These are phyloP conservation scores for Ruellia speciosa DNA, from an alignment of 305 asterid species.

Conservation along the genomic window DNA sequence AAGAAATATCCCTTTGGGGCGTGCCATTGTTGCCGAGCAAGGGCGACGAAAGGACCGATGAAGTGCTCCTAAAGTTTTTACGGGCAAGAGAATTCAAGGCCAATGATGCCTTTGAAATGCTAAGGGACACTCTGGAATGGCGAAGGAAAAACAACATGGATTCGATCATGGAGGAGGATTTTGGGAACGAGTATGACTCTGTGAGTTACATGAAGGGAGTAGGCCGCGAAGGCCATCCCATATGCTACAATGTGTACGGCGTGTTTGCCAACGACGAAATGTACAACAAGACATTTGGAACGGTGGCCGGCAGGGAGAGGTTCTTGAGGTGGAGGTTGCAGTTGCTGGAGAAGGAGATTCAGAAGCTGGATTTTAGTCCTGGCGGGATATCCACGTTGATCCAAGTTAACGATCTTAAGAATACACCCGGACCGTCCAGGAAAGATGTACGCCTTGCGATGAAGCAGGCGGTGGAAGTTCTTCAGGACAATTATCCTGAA, in stretches of 20 bases:
- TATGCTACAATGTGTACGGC: slow-evolving; percentile 68
- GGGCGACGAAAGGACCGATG: slow-evolving; percentile 39
- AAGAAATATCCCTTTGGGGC: slow-evolving; percentile 42
- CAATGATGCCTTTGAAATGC: slow-evolving; percentile 47
- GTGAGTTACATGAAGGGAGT: slow-evolving; percentile 42
- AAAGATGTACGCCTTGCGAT: slow-evolving; percentile 36
- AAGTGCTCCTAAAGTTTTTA: slow-evolving; percentile 48
- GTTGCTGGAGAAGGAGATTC: slow-evolving; percentile 36
- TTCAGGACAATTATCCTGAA: slow-evolving; percentile 52
- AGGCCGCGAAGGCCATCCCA: slow-evolving; percentile 54
- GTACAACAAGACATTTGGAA: slow-evolving; percentile 43
- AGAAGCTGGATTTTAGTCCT: slow-evolving; percentile 33
- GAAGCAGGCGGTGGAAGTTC: slow-evolving; percentile 26
- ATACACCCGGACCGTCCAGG: slow-evolving; percentile 35
- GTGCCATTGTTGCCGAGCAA: slow-evolving; percentile 57
- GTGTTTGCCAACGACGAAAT: slow-evolving; percentile 43
- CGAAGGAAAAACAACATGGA: slow-evolving; percentile 45
- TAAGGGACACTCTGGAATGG: slow-evolving; percentile 45
- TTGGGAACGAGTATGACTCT: slow-evolving; percentile 35
- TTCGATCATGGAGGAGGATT: slow-evolving; percentile 41
- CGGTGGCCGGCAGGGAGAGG: slow-evolving; percentile 39
- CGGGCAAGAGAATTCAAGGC: slow-evolving; percentile 47
- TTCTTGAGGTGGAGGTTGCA: slow-evolving; percentile 48
- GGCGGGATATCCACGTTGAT: slow-evolving; percentile 29
- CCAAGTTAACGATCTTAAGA: slow-evolving; percentile 42